Conservation (phyloP, 768 basidiomycete genomes). For the Suillus occidentalis region DNA sequence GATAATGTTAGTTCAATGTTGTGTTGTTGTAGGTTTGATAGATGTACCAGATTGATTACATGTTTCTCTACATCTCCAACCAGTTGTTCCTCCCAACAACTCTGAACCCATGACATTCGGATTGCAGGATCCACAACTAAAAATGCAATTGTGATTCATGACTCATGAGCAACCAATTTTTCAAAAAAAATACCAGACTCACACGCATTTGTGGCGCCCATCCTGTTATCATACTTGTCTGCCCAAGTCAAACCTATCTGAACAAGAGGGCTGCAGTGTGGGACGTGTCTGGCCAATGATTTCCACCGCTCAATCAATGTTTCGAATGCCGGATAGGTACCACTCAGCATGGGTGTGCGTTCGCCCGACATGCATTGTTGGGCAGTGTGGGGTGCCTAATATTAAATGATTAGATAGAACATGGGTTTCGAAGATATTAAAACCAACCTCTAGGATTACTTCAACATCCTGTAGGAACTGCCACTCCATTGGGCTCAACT, state of each 20-base stretch:
- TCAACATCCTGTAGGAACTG: slow-evolving; percentile 4
- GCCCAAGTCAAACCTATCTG: background rate
- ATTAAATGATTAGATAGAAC: background rate
- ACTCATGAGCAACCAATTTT: background rate
- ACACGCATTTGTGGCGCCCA: background rate
- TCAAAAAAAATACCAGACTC: background rate
- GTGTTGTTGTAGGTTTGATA: background rate
- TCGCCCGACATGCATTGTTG: slow-evolving; percentile 5
- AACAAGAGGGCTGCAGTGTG: slow-evolving; percentile 1
- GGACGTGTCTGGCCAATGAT: background rate
- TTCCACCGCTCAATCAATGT: slow-evolving; percentile 5
- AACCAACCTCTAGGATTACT: slow-evolving; percentile 8
- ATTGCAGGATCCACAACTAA: background rate
- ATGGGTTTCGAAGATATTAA: background rate
- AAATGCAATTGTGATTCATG: background rate
- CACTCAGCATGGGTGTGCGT: slow-evolving; percentile 4
- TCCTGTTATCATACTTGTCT: background rate
- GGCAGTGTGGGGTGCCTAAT: background rate
- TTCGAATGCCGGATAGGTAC: background rate
- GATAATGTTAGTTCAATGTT: background rate
- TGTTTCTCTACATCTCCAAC: background rate
- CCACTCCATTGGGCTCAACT: slow-evolving; percentile 1
- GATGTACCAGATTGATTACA: background rate
- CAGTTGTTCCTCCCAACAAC: background rate
- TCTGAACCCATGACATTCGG: background rate